Percentiles rank a stretch among this genome's conserved stretches.
Evolutionary conservation across 305 asterid species (phyloP).

Genomic region (Withania somnifera): DNA sequence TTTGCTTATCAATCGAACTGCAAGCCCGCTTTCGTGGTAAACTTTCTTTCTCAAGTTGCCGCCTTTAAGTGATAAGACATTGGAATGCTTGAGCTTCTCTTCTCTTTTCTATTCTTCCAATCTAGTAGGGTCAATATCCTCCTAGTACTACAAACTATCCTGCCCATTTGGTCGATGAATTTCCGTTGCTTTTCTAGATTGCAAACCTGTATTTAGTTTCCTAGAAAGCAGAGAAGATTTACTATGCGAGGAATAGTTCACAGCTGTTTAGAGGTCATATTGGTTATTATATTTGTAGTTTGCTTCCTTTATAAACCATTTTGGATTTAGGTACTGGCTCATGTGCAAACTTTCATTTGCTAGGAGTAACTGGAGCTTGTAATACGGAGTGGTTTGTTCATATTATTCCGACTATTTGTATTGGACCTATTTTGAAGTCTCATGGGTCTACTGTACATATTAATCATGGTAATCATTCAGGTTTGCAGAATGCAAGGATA

Average conservation of each 20-base stretch:
- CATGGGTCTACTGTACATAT: constrained; percentile 51
- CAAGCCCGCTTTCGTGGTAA: constrained; percentile 86
- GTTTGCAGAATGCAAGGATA: constrained; percentile 97
- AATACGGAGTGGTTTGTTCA: neutral
- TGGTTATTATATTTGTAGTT: neutral
- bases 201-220: neutral
- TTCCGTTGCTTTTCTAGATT: neutral
- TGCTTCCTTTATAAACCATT: neutral
- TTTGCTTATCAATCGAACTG: constrained; percentile 84
- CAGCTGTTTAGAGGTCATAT: neutral
- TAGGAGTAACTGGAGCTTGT: neutral
- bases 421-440: neutral
- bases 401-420: constrained; percentile 29
- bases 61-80: neutral
- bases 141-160: neutral
- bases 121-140: neutral
- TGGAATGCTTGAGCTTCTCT: neutral
- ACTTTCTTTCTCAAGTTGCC: neutral
- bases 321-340: neutral
- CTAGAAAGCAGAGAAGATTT: neutral
- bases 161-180: neutral
- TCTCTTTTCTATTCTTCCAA: neutral
- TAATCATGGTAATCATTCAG: constrained; percentile 74
- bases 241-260: neutral
- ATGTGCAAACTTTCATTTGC: neutral